A percentile compares a stretch with the other conserved stretches of the same genome.
Evolutionary conservation across 768 basidiomycete species (phyloP).

Genomic region (Hygrophorus russula): DNA sequence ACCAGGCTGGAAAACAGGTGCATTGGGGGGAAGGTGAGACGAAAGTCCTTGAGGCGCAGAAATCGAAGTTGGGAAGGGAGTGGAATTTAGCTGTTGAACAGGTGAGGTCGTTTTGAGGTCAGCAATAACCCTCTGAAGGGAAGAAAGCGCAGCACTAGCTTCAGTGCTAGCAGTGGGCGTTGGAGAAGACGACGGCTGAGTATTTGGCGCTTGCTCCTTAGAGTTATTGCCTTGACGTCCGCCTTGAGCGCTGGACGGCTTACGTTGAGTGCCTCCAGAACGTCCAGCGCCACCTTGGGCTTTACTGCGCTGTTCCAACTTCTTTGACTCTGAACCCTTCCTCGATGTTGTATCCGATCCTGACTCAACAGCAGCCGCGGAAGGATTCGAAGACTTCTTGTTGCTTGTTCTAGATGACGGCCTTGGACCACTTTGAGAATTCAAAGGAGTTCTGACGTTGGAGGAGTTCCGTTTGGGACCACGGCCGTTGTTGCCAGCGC

Average conservation of each 20-base stretch:
- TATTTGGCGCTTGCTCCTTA: conserved; percentile 31
- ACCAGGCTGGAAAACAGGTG: conserved; percentile 68
- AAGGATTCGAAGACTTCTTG: conserved; percentile 39
- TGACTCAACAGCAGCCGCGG: conserved; percentile 41
- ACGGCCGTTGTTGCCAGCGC: conserved; percentile 34
- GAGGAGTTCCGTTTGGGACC: conserved; percentile 49
- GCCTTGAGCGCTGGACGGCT: conserved; percentile 47
- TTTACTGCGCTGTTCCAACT: conserved; percentile 47
- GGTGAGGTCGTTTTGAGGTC: conserved; percentile 82
- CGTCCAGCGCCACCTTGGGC: conserved; percentile 36
- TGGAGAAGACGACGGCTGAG: conserved; percentile 34
- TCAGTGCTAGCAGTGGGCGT: conserved; percentile 44
- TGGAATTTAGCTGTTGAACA: conserved; percentile 27
- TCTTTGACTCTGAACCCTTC: conserved; percentile 49
- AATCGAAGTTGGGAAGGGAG: conserved; percentile 29
- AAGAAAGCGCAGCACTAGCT: conserved; percentile 72
- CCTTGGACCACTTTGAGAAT: conserved; percentile 34
- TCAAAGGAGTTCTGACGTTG: conserved; percentile 34
- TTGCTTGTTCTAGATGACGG: conserved; percentile 60
- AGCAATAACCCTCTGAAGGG: conserved; percentile 87
- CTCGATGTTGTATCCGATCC: conserved; percentile 61
- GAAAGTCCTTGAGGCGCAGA: conserved; percentile 31
- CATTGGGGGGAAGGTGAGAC: conserved; percentile 52
- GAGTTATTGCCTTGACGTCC: conserved; percentile 27
- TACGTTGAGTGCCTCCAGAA: conserved; percentile 43